phyloP scores from a whole-genome alignment of 352 stramenopile species.

The Peronospora belbahrii region DNA sequence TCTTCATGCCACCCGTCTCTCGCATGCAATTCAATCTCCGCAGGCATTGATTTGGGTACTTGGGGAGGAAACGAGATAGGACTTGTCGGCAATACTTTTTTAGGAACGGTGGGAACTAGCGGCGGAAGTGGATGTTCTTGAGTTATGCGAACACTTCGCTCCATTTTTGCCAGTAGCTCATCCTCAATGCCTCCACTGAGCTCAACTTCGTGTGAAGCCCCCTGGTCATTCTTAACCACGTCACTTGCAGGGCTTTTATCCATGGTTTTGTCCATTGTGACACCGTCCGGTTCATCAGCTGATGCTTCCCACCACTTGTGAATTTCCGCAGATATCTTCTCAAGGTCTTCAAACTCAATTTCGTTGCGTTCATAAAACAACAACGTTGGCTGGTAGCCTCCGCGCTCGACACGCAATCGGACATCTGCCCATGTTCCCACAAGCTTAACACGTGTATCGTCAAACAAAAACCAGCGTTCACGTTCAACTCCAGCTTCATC shows the following conservation, averaged over 20 bases:
- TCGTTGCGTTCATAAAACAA: constrained; percentile 77
- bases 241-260: constrained; percentile 9
- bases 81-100: constrained; percentile 31
- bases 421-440: constrained; percentile 71
- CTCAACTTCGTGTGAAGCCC: constrained; percentile 25
- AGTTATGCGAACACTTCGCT: constrained; percentile 26
- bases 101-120: constrained; percentile 2
- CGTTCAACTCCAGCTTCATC: constrained; percentile 38
- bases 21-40: constrained; percentile 5
- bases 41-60: constrained; percentile 25
- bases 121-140: constrained; percentile 16
- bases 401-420: constrained; percentile 58
- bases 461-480: constrained; percentile 76
- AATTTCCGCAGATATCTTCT: constrained; percentile 58
- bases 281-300: constrained; percentile 18
- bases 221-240: constrained; percentile 14
- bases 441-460: constrained; percentile 75
- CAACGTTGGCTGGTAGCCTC: constrained; percentile 74
- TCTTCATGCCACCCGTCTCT: constrained; percentile 37
- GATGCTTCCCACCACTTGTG: constrained; percentile 71
- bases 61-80: constrained; percentile 35
- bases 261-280: constrained; percentile 6
- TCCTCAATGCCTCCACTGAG: constrained; percentile 20
- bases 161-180: constrained; percentile 26
- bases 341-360: constrained; percentile 51